Base-by-base conservation (phyloP, 768 basidiomycete genomes). In the Rhodosporidiobolus odoratus region DNA sequence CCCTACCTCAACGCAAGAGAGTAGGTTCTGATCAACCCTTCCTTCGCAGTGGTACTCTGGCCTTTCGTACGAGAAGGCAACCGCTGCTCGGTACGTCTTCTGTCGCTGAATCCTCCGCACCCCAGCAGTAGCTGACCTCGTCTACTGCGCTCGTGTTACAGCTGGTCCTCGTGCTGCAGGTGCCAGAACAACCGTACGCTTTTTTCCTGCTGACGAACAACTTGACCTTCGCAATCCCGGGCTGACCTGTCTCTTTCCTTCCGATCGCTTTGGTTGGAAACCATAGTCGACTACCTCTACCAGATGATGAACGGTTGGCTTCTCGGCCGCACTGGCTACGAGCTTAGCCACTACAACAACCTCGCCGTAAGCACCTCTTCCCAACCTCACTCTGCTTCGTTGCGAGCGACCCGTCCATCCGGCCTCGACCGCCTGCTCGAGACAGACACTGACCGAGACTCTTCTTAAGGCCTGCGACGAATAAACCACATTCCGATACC, bases 251-350 rank as follows among this genome's bases (percentile, higher is more conserved):
- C 25, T 53, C 47, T 12, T 27, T 25, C 23, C 34, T 25, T 25
- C 13, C 25, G 13, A 17, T n/a, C n/a, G n/a, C n/a, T n/a, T n/a
- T n/a, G n/a, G n/a, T n/a, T n/a, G n/a, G n/a, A n/a, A n/a, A n/a
- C n/a, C n/a, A n/a, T 32, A 53, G 30, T 63, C 23, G 71, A 67
- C 62, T 67, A 64, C 57, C 30, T 64, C 30, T 47, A 41, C 38
- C 71, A 73, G 35, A 68, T 73, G 67, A n/a, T 38, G 0, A 65
- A 66, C 43, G 74, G 74, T 6, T 75, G 74, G 74, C 43, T 75
- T 21, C n/a, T 57, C n/a, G 69, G 70, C 23, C 13, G 30, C 6
- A 72, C 70, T 0, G 74, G 74, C 5, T 75, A 75, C 70, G 48
- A 62, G 30, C 50, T 69, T 4, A 62, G 62, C 1, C 37, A 47